These are phyloP conservation scores for Cutaneotrichosporon mucoides DNA, from an alignment of 1,284 basidiomycete species.

Conservation along the genomic window DNA sequence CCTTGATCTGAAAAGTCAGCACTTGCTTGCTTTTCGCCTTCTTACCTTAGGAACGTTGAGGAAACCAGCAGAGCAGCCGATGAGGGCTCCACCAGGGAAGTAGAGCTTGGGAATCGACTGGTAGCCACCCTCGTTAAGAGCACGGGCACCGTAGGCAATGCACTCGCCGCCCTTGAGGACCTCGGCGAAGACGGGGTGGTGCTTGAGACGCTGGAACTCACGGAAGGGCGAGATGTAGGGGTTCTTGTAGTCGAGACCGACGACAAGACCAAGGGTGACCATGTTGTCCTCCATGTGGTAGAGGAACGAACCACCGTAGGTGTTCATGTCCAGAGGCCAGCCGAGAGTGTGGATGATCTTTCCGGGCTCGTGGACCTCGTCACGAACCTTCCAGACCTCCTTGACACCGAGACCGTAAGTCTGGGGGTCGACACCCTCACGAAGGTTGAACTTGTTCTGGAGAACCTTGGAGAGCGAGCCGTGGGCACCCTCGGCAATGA, in stretches of 20 bases:
- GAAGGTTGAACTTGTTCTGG: conserved; percentile 71
- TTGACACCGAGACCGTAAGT: conserved; percentile 97
- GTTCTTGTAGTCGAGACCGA: conserved; percentile 92
- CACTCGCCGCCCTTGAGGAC: conserved; percentile 74
- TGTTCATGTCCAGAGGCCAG: conserved; percentile 79
- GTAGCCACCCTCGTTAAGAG: conserved; percentile 89
- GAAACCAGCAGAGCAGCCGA: conserved; percentile 95
- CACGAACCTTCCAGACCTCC: conserved; percentile 92
- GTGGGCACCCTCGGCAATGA: conserved; percentile 96
- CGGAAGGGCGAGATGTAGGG: conserved; percentile 90
- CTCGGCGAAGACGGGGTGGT: conserved; percentile 84
- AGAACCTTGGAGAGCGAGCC: conserved; percentile 83
- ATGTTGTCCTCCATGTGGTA: conserved; percentile 96
- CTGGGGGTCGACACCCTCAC: conserved; percentile 78
- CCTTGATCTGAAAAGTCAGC: conserved; percentile 66
- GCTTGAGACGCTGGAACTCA: conserved; percentile 96
- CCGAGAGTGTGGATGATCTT: conserved; percentile 90
- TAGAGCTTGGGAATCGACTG: conserved; percentile 88
- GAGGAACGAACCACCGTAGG: conserved; percentile 90
- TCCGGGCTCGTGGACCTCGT: conserved; percentile 72
- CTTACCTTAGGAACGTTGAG: conserved; percentile 79
- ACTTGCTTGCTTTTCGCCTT: background rate
- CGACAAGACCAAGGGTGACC: conserved; percentile 84
- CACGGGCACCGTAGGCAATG: conserved; percentile 86
- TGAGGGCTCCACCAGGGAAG: conserved; percentile 92